Evolutionary conservation across 179 eudicot species (phyloP), one percentile per base, ranked within the genome.

Genomic region (Beta lomatogona): DNA sequence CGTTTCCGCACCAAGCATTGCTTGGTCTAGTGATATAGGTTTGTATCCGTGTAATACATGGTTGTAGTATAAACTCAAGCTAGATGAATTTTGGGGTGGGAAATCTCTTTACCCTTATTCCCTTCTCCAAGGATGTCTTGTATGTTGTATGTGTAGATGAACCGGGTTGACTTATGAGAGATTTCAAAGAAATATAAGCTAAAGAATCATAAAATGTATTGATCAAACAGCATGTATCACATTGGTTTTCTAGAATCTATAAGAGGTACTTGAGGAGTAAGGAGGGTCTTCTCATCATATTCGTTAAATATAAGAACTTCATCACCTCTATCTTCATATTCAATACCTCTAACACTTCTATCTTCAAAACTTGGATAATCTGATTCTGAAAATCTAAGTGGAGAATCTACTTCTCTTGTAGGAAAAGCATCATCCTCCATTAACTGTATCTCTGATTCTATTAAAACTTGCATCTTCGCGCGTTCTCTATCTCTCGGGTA

Each of bases 401-500:
- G 53, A 4, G 71, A 22, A 0, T 71, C 85, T 46, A 60, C 83
- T 19, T 58, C 76, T 74, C 41, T 22, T 52, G 68, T 28, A 46
- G 82, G 50, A 60, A 41, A 52, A 50, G 64, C 80, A 11, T 22
- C 79, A 3, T 58, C 68, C 52, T 85, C 89, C 11, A 89, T 75
- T 18, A 71, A 73, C 77, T 86, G 87, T 82, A 91, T 86, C 80
- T 91, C 96, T 16, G 91, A 87, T 48, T 91, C 92, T 31, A 90
- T 89, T 54, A 88, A 36, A 52, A 88, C 86, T 1, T 89, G 89
- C 93, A 91, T 92, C 79, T 83, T 86, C 10, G 93, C 97, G 0
- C 91, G 86, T 28, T 95, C 97, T 54, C 92, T 87, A 53, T 95
- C 98, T 80, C 92, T 85, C 2, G 97, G 96, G 66, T 93, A 95